Evolutionary conservation across 441 rosid genomes (phyloP), one percentile per base, ranked within the genome.

Genomic region (Mallotus japonicus): DNA sequence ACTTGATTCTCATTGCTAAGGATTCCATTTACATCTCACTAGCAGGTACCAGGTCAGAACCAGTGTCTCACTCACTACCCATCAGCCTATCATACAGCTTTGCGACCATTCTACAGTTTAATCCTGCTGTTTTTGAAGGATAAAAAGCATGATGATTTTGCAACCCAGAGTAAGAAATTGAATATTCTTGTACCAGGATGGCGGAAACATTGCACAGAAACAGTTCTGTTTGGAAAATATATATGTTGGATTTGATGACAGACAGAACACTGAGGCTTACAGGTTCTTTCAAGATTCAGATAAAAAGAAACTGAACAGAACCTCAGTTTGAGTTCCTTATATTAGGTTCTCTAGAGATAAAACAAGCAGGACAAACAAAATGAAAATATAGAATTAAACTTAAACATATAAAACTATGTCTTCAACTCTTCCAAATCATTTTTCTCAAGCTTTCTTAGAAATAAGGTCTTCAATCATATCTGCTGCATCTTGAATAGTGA

Each of bases 401-500:
- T 65, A 17, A n/a, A 5, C 17, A 6, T 24, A 40, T 44, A 58
- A 40, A 66, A 62, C 66, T 67, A 51, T 2, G 20, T 69, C 20
- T 20, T 34, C 20, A 46, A 61, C 71, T 50, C 69, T 60, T 37
- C 19, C 14, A 1, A 42, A 24, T 0, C 49, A 51, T 22, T 40
- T 20, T 22, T 44, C 62, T 63, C 61, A 78, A 69, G 74, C 76
- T 46, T 76, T 73, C 37, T 56, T 73, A 62, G 64, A 85, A 1
- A 75, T 53, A 14, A 90, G 88, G 62, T 87, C 77, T 78, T 90
- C 94, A 0, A 89, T 90, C 79, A 92, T 73, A 80, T 92, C 90
- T 15, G 93, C 95, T 0, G 97, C 95, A 64, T 90, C 95, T 79
- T 88, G 92, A 66, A 87, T 87, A 0, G 91, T 85, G n/a, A 82